phyloP scores from a whole-genome alignment of 2,329 filamentous ascomycete genomes.

The Thielaviopsis ethacetica region DNA sequence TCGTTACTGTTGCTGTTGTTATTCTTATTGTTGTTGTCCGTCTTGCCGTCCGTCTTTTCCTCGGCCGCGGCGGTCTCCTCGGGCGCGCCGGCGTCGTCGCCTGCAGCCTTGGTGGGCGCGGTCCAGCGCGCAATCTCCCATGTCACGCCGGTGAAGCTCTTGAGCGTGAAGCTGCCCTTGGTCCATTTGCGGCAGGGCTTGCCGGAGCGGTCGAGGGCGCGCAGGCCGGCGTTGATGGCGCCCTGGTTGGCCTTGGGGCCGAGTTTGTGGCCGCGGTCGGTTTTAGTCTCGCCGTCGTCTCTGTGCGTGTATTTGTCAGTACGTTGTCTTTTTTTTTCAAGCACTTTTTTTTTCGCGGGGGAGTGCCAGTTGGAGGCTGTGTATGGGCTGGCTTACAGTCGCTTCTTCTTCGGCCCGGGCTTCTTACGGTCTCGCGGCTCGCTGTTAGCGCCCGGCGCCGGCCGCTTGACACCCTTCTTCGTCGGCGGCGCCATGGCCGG shows the following conservation, averaged over 20 bases:
- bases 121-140: constrained; percentile 79
- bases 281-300: constrained; percentile 44
- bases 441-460: constrained; percentile 48
- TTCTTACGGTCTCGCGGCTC: constrained; percentile 61
- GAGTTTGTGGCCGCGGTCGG: constrained; percentile 54
- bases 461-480: constrained; percentile 61
- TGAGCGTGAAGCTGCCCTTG: constrained; percentile 65
- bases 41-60: no score
- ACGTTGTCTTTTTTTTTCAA: no score
- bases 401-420: constrained; percentile 93
- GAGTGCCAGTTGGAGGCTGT: no score
- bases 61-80: constrained; percentile 10
- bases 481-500: constrained; percentile 51
- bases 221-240: constrained; percentile 90
- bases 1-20: no score
- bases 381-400: no score
- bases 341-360: no score
- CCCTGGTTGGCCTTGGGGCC: constrained; percentile 94
- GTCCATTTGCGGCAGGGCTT: constrained; percentile 87
- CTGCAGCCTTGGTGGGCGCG: constrained; percentile 44
- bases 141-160: constrained; percentile 76
- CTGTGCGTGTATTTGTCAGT: constrained; percentile 16
- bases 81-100: constrained; percentile 30
- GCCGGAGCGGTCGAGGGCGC: constrained; percentile 81
- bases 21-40: no score